Evolutionary conservation across 1,139 yeast species (phyloP), one percentile per base, ranked within the genome.

Genomic region (Yamadazyma membranifaciens): DNA sequence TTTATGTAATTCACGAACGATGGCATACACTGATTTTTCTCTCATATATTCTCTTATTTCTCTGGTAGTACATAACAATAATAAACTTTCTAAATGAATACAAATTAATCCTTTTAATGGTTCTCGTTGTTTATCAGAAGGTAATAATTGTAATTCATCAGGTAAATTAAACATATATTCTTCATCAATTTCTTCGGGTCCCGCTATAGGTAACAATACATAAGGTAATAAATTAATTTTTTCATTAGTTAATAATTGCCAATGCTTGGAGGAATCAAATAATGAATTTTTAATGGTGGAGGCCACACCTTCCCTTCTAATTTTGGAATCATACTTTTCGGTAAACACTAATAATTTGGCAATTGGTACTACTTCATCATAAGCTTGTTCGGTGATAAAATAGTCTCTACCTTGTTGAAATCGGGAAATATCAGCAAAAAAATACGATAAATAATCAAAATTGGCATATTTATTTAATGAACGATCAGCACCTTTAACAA

Each of bases 261-360:
- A 65, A 56, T 92, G 98, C 33, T 78, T 65, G 34, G 81, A 77
- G 3, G 87, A 72, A 57, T 91, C 96, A 56, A 92, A 92, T 39
- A 91, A 68, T 0, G 94, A 79, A 63, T 92, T 92, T 58, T 92
- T 92, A 51, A 92, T 86, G 4, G 96, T 87, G 2, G 95, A 85
- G 1, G 96, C 95, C 37, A 88, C 92, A 54, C 96, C 98, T 59
- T 85, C 91, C 61, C 98, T 78, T 67, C 98, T 81, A 28, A 81
- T 79, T 52, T 80, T 81, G 15, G 87, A 75, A 49, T 83, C 91
- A 53, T 81, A 81, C 54, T 82, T 81, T 56, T 87, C 95, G 2
- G 96, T 87, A 63, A 88, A 88, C 0, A 85, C 95, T 45, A 88
- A 69, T 27, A 92, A 62, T 58, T 89, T 87, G 16, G 91, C 78